A percentile compares a stretch with the other conserved stretches of the same genome.
Evolutionary conservation across 108 stramenopile species (phyloP).

Genomic region (Nitzschia palea): DNA sequence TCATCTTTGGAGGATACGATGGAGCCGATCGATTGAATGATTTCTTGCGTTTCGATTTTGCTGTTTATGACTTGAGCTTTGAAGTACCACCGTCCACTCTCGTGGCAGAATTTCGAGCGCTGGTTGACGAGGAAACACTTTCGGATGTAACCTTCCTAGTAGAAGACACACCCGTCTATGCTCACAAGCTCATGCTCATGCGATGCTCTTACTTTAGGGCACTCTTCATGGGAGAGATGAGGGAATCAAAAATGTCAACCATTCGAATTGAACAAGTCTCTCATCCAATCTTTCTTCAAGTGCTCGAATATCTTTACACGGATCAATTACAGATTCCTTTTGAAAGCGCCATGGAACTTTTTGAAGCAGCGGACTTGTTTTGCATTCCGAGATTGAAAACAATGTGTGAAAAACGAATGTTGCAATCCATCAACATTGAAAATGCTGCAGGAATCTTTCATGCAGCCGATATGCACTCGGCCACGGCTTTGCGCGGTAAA

Average conservation of each 20-base stretch:
- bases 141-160: conserved; percentile 94
- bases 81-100: conserved; percentile 84
- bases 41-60: conserved; percentile 80
- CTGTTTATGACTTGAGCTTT: conserved; percentile 53
- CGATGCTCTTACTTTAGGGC: conserved; percentile 93
- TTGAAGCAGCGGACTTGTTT: conserved; percentile 95
- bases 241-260: conserved; percentile 69
- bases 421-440: conserved; percentile 86
- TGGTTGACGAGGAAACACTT: conserved; percentile 81
- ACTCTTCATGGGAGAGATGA: conserved; percentile 89
- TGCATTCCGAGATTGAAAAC: conserved; percentile 93
- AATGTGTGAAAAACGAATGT: conserved; percentile 94
- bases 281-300: conserved; percentile 79
- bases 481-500: conserved; percentile 79
- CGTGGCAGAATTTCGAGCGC: conserved; percentile 76
- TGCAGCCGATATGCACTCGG: conserved; percentile 94
- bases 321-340: conserved; percentile 83
- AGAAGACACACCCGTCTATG: conserved; percentile 80
- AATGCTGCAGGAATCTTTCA: conserved; percentile 96
- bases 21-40: conserved; percentile 93
- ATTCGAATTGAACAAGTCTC: conserved; percentile 68
- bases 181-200: conserved; percentile 93
- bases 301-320: conserved; percentile 95
- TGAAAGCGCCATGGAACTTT: conserved; percentile 95
- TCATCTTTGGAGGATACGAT: conserved; percentile 95